Conservation (phyloP, 495 filamentous ascomycete genomes). For the Margaritispora aquatica region DNA sequence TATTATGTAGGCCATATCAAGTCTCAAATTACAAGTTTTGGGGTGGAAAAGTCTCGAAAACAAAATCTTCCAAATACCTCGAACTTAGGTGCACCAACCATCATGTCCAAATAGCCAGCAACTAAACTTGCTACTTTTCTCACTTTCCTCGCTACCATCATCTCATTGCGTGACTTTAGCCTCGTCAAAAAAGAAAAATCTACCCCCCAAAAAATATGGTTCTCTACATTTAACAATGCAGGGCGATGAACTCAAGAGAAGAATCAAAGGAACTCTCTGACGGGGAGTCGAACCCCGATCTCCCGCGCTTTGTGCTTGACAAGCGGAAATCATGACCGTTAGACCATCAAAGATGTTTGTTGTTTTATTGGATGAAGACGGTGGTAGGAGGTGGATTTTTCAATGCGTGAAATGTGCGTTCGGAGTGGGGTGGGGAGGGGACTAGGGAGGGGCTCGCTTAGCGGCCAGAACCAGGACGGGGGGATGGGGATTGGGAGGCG, state of each 20-base stretch:
- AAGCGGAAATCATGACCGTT: constrained; percentile 3
- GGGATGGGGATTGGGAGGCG: not conserved
- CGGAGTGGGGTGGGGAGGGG: not conserved
- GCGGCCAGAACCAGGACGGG: not conserved
- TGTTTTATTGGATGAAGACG: not conserved
- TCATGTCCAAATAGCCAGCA: too few relatives aligned
- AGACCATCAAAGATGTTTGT: constrained; percentile 1
- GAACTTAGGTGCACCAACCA: too few relatives aligned
- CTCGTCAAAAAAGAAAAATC: not conserved
- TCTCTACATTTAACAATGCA: not conserved
- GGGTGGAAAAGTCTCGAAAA: too few relatives aligned
- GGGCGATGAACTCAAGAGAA: not conserved
- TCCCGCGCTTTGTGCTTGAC: not conserved
- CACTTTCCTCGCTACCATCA: too few relatives aligned
- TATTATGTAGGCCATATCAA: too few relatives aligned
- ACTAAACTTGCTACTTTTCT: too few relatives aligned
- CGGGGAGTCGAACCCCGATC: constrained; percentile 4
- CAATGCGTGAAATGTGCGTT: not conserved
- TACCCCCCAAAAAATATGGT: not conserved
- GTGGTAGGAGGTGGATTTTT: not conserved
- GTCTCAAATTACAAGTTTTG: too few relatives aligned
- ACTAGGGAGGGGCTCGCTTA: not conserved
- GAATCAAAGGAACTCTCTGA: not conserved
- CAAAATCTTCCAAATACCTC: too few relatives aligned
- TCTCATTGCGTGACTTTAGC: too few relatives aligned